Evolutionary conservation across 2,329 filamentous ascomycete species (phyloP).

Genomic region (Microcyclosporella mali): DNA sequence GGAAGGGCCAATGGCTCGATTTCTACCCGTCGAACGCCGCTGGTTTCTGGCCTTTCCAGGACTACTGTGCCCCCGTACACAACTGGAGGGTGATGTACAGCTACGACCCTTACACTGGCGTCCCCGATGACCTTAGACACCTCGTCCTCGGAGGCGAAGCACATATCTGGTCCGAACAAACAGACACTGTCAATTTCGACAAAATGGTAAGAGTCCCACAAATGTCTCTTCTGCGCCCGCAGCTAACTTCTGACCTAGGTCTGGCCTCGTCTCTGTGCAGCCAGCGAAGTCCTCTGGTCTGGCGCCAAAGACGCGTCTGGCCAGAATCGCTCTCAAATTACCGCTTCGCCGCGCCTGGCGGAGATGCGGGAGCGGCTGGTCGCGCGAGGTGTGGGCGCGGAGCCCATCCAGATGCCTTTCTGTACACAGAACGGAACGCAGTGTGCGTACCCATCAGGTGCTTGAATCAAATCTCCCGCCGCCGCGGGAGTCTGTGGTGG

Average conservation of each 20-base stretch:
- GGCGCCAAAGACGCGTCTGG: constrained; percentile 59
- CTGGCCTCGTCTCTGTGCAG: constrained; percentile 71
- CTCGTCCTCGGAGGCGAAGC: constrained; percentile 76
- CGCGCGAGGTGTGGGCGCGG: constrained; percentile 57
- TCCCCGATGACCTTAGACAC: constrained; percentile 56
- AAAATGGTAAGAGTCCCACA: constrained; percentile 40
- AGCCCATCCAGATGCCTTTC: constrained; percentile 65
- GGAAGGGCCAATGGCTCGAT: constrained; percentile 72
- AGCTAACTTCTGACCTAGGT: constrained; percentile 32
- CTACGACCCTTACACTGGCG: constrained; percentile 63
- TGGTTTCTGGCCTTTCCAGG: constrained; percentile 61
- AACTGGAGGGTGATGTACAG: constrained; percentile 77
- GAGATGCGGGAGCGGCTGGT: constrained; percentile 74
- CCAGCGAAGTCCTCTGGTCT: constrained; percentile 75
- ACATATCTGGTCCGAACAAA: constrained; percentile 73
- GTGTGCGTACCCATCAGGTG: constrained; percentile 34
- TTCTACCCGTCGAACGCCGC: constrained; percentile 52
- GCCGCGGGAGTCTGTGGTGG: not conserved
- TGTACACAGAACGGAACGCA: constrained; percentile 58
- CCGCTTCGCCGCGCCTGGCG: constrained; percentile 61
- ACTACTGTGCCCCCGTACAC: constrained; percentile 76
- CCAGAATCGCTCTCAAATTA: constrained; percentile 63
- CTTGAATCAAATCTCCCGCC: too few species aligned
- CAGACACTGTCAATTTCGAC: constrained; percentile 70
- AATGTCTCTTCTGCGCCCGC: not conserved